phyloP scores from a whole-genome alignment of 495 filamentous ascomycete species.

The Neurospora pannonica region DNA sequence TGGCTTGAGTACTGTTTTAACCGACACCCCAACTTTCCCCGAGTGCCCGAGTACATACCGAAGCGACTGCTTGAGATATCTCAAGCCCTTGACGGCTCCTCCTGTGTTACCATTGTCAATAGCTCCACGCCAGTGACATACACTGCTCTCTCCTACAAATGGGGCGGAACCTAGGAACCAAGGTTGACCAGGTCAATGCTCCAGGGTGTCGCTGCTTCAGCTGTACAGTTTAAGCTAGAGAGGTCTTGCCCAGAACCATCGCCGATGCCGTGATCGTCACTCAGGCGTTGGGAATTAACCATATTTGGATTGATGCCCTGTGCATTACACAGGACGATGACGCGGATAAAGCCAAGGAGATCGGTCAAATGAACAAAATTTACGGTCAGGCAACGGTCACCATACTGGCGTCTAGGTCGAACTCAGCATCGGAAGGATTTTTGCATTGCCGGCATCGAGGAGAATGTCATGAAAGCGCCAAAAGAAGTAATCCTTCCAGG shows the following conservation, averaged over 20 bases:
- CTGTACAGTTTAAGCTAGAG: not conserved
- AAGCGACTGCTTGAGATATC: not conserved
- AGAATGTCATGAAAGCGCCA: not conserved
- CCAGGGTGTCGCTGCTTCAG: not conserved
- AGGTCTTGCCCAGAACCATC: slow-evolving; percentile 16
- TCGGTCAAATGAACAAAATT: not conserved
- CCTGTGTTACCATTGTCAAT: not conserved
- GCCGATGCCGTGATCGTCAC: slow-evolving; percentile 17
- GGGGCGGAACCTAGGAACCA: not conserved
- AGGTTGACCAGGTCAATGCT: not conserved
- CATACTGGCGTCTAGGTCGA: not conserved
- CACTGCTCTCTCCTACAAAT: not conserved
- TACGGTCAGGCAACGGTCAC: not conserved
- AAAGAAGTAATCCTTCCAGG: not conserved
- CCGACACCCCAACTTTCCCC: no score
- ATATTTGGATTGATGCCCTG: slow-evolving; percentile 28
- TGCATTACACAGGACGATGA: slow-evolving; percentile 28
- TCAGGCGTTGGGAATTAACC: slow-evolving; percentile 8
- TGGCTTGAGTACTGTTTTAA: no score
- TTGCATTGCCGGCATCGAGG: not conserved
- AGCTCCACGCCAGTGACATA: not conserved
- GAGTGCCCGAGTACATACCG: not conserved
- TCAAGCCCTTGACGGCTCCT: not conserved
- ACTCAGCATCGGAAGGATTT: not conserved
- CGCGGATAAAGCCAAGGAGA: slow-evolving; percentile 7